Conservation (phyloP, 2,329 filamentous ascomycete genomes). For the Ascochyta clinopodiicola region DNA sequence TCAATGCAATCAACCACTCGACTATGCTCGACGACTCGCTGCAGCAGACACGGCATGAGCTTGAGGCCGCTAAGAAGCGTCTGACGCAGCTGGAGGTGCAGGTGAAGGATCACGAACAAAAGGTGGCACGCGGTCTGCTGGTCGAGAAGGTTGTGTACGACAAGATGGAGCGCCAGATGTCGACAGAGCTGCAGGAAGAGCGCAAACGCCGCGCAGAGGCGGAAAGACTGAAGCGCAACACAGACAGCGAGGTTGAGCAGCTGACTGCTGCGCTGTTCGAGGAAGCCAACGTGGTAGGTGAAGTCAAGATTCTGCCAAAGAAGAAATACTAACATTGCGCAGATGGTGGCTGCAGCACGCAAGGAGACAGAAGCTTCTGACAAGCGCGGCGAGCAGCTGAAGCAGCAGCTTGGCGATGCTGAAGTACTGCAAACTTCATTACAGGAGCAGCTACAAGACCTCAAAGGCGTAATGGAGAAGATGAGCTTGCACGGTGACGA, state of each 20-base stretch:
- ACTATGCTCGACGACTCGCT: constrained; percentile 89
- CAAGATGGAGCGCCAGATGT: constrained; percentile 51
- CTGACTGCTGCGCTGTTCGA: constrained; percentile 94
- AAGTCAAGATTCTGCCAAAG: neutral
- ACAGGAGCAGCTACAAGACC: constrained; percentile 88
- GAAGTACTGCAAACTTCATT: constrained; percentile 86
- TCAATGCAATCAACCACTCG: constrained; percentile 97
- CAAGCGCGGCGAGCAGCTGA: constrained; percentile 86
- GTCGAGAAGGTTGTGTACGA: constrained; percentile 78
- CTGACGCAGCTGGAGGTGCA: constrained; percentile 73
- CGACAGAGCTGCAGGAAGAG: constrained; percentile 52
- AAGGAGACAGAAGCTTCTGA: constrained; percentile 81
- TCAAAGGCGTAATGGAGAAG: constrained; percentile 91
- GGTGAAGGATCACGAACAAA: constrained; percentile 71
- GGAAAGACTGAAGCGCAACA: constrained; percentile 77
- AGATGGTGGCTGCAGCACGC: constrained; percentile 92
- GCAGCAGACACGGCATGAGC: constrained; percentile 79
- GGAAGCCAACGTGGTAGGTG: constrained; percentile 82
- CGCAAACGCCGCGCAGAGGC: constrained; percentile 49
- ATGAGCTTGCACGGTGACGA: constrained; percentile 79
- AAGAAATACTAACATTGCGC: constrained; percentile 23
- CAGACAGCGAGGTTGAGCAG: constrained; percentile 90
- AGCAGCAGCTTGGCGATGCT: constrained; percentile 82
- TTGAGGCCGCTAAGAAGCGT: constrained; percentile 73
- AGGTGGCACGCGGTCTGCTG: constrained; percentile 76